These are phyloP conservation scores for Collybia nuda DNA, from an alignment of 768 basidiomycete genomes.

Conservation along the genomic window DNA sequence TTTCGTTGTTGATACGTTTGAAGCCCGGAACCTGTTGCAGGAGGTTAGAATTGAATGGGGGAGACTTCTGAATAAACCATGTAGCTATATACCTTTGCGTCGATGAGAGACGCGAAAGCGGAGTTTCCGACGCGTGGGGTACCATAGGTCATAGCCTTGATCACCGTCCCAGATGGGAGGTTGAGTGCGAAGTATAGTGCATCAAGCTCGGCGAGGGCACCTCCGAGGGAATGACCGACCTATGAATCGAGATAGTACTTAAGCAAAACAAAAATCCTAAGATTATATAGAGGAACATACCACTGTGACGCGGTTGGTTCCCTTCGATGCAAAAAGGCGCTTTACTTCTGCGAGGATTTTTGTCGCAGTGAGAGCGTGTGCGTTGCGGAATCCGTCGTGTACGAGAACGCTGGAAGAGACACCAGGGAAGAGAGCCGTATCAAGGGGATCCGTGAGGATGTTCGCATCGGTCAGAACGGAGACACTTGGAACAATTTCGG, in stretches of 20 bases:
- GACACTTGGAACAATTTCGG: conserved; percentile 39
- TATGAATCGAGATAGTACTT: background rate
- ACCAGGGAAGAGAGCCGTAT: conserved; percentile 55
- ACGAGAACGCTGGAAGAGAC: conserved; percentile 41
- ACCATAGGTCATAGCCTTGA: conserved; percentile 47
- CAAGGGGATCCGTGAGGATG: conserved; percentile 35
- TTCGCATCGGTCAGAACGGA: conserved; percentile 51
- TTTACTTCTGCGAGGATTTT: conserved; percentile 44
- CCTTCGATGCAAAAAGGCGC: conserved; percentile 32
- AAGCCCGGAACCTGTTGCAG: conserved; percentile 32
- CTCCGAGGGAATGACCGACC: conserved; percentile 54
- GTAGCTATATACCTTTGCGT: conserved; percentile 32
- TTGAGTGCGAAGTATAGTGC: conserved; percentile 47
- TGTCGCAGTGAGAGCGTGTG: conserved; percentile 47
- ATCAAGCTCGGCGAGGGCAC: conserved; percentile 51
- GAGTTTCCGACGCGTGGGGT: conserved; percentile 53
- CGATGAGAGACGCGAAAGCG: conserved; percentile 51
- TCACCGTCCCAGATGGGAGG: conserved; percentile 36
- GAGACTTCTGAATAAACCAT: background rate
- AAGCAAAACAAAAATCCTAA: background rate
- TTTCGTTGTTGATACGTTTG: conserved; percentile 38
- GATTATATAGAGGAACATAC: conserved; percentile 24
- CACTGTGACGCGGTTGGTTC: conserved; percentile 38
- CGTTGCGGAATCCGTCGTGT: conserved; percentile 54
- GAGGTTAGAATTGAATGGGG: background rate